Evolutionary conservation across 2,329 filamentous ascomycete genomes (phyloP).

Genomic region (Aspergillus brasiliensis): DNA sequence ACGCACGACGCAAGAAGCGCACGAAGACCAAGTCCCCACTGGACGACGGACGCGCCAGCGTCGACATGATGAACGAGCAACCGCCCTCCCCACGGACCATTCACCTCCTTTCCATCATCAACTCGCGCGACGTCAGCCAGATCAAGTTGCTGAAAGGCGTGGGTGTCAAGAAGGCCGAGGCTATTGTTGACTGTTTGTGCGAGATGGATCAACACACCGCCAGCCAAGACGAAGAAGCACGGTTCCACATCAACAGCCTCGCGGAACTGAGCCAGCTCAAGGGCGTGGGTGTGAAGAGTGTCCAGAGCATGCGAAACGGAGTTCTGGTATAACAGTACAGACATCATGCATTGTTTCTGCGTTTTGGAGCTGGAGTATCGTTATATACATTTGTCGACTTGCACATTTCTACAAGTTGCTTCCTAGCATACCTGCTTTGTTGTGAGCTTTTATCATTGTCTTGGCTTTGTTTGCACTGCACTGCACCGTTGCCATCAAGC

Average conservation of each 20-base stretch:
- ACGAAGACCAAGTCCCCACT: slow-evolving; percentile 24
- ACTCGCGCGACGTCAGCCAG: slow-evolving; percentile 47
- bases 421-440: background rate
- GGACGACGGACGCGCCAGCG: slow-evolving; percentile 19
- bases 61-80: slow-evolving; percentile 24
- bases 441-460: slow-evolving; percentile 10
- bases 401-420: background rate
- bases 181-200: slow-evolving; percentile 50
- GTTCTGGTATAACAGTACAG: slow-evolving; percentile 35
- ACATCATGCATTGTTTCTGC: slow-evolving; percentile 11
- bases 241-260: slow-evolving; percentile 41
- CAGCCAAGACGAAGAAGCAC: slow-evolving; percentile 23
- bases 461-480: slow-evolving; percentile 6
- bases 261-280: slow-evolving; percentile 45
- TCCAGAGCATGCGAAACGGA: slow-evolving; percentile 51
- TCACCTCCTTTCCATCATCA: slow-evolving; percentile 49
- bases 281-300: slow-evolving; percentile 48
- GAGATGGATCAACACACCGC: slow-evolving; percentile 40
- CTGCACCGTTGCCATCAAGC: slow-evolving; percentile 20
- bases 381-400: background rate
- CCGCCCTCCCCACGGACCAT: slow-evolving; percentile 44
- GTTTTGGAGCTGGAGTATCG: slow-evolving; percentile 10
- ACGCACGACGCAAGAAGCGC: slow-evolving; percentile 32
- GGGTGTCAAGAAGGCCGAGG: slow-evolving; percentile 51
- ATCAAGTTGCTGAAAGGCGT: slow-evolving; percentile 52